A percentile compares a stretch with the other conserved stretches of the same genome.
Conservation (phyloP, 202 grass and related monocot genomes). For the Panicum hallii region DNA sequence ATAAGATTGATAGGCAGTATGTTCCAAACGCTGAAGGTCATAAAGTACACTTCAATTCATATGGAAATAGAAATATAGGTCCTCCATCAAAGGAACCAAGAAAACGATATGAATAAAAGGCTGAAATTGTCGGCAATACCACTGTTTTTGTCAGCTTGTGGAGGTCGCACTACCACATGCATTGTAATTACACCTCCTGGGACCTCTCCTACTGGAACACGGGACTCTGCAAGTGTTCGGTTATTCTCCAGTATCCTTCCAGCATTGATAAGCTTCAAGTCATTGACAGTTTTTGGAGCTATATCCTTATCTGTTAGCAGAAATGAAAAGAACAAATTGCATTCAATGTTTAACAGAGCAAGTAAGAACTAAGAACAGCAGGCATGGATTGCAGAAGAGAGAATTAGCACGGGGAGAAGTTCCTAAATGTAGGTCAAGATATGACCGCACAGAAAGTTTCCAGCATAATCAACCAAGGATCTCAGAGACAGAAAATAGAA, state of each 20-base stretch:
- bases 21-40: neutral
- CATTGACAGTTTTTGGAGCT: conserved; percentile 78
- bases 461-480: conserved; percentile 5
- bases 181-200: conserved; percentile 93
- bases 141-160: conserved; percentile 77
- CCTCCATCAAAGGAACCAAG: conserved; percentile 29
- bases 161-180: conserved; percentile 88
- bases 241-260: conserved; percentile 97
- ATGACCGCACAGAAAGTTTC: neutral
- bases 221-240: conserved; percentile 76
- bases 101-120: conserved; percentile 41
- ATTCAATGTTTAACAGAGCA: conserved; percentile 34
- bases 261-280: conserved; percentile 95
- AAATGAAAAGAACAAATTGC: conserved; percentile 42
- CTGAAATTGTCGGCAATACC: conserved; percentile 66
- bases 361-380: conserved; percentile 18
- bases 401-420: neutral
- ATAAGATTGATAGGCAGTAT: conserved; percentile 1
- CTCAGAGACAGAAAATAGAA: neutral
- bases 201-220: conserved; percentile 81
- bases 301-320: conserved; percentile 77
- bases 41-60: conserved; percentile 5
- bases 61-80: conserved; percentile 16
- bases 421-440: conserved; percentile 3
- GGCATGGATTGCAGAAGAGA: neutral